Conservation (phyloP, 2,329 filamentous ascomycete genomes). For the Pseudopithomyces chartarum region DNA sequence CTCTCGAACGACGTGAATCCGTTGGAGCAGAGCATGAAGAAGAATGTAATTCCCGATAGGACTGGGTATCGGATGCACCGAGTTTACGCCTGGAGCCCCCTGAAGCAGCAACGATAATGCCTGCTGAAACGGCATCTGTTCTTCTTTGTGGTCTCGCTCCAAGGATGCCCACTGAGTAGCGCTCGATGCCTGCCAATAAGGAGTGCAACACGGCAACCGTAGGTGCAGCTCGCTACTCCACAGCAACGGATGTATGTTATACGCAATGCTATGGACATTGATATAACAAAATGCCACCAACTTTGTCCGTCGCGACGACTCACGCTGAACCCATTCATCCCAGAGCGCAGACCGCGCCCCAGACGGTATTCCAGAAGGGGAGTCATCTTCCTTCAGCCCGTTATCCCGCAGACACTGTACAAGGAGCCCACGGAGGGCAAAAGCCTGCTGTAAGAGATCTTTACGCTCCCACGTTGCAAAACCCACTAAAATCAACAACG, state of each 20-base stretch:
- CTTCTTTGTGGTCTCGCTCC: constrained; percentile 26
- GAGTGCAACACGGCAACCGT: constrained; percentile 31
- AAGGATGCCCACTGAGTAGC: constrained; percentile 33
- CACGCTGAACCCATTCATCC: constrained; percentile 35
- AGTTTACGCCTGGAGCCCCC: constrained; percentile 18
- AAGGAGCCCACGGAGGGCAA: constrained; percentile 32
- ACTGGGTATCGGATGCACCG: constrained; percentile 33
- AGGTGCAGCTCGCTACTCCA: constrained; percentile 37
- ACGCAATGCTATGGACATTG: constrained; percentile 39
- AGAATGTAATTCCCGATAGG: constrained; percentile 39
- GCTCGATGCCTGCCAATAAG: constrained; percentile 31
- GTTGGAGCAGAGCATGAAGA: constrained; percentile 35
- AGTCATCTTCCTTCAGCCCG: constrained; percentile 28
- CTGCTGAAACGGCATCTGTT: constrained; percentile 35
- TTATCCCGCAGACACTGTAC: constrained; percentile 35
- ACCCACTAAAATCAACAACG: constrained; percentile 35
- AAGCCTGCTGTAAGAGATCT: constrained; percentile 36
- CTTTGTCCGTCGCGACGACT: constrained; percentile 37
- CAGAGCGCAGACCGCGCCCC: constrained; percentile 30
- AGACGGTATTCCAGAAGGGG: constrained; percentile 11
- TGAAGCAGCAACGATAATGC: constrained; percentile 33
- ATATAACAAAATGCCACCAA: constrained; percentile 39
- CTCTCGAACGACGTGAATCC: constrained; percentile 34
- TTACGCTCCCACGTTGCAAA: constrained; percentile 40
- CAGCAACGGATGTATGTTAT: constrained; percentile 35